Base-by-base conservation (phyloP, 495 filamentous ascomycete genomes). In the Rhypophila decipiens region DNA sequence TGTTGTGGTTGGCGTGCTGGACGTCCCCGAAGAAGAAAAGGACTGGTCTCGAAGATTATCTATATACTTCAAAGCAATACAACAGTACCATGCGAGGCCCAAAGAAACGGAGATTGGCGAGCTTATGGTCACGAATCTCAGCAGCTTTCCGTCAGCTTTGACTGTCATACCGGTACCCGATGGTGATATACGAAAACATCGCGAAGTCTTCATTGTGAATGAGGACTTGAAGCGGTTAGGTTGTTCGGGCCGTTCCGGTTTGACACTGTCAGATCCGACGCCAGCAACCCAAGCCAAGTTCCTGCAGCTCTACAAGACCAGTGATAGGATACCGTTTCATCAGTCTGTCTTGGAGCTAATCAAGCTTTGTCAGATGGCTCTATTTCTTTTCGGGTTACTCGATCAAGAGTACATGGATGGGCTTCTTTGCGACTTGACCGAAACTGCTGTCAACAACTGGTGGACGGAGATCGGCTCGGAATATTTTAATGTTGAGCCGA, bases 381-480 rank as follows among this genome's bases (percentile, higher is more conserved):
- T 98, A 53, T 80, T 87, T 60, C 70, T 95, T 39, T 98, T 96
- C 66, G 87, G 79, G n/a, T 87, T 87, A 52, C 69, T 96, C 21
- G 82, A 85, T 2, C 79, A 83, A n/a, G 87, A 87, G 50, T 97
- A 95, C 59, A 88, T 87, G 21, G 93, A 98, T 61, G 93, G 93
- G 1, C 64, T 96, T 23, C 76, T 98, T 11, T 98, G 93, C 57
- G 93, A 98, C 68, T 70, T 90, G 13, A 98, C 93, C 0, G 93
- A 98, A 58, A 82, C 76, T 47, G 88, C 90, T 3, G 82, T 98
- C 57, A 84, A 82, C 52, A 87, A 96, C 64, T 98, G 94, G 93
- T 98, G 93, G 93, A 82, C 84, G 2, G 88, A 96, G 54, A 84
- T 96, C 36, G 93, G 94, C 3, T 85, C 84, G 0, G 90, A 96